phyloP scores from a whole-genome alignment of 805 yeast genomes.

The Phaffomyces opuntiae region DNA sequence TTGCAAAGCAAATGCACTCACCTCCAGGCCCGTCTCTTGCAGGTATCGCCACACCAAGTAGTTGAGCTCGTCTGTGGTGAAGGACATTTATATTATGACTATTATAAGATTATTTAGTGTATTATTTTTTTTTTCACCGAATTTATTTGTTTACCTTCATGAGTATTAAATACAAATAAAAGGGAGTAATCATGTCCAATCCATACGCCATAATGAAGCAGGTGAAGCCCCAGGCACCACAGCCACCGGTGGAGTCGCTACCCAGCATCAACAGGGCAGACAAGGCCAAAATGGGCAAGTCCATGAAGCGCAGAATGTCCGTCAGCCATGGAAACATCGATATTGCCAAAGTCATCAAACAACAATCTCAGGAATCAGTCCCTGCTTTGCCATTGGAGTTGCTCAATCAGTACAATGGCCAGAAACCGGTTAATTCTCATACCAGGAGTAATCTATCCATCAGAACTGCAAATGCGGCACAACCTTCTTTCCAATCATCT shows the following conservation, averaged over 20 bases:
- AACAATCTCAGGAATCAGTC: slow-evolving; percentile 7
- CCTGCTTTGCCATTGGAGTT: slow-evolving; percentile 26
- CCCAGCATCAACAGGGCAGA: slow-evolving; percentile 30
- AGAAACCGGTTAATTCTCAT: neutral
- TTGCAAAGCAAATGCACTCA: slow-evolving; percentile 74
- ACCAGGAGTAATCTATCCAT: no score
- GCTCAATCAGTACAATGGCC: slow-evolving; percentile 11
- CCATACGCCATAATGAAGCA: slow-evolving; percentile 14
- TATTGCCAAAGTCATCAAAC: slow-evolving; percentile 7
- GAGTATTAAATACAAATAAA: neutral
- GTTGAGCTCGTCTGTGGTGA: slow-evolving; percentile 78
- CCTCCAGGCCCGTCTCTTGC: slow-evolving; percentile 74
- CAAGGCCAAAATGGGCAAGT: slow-evolving; percentile 31
- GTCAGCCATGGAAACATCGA: slow-evolving; percentile 26
- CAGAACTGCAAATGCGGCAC: neutral
- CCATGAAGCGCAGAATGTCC: slow-evolving; percentile 39
- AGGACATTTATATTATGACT: slow-evolving; percentile 57
- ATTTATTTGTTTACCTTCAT: neutral
- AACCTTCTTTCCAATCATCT: neutral
- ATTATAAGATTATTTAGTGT: no score
- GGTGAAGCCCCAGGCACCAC: slow-evolving; percentile 4
- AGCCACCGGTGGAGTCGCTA: slow-evolving; percentile 18
- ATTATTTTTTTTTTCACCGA: neutral
- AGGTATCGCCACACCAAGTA: slow-evolving; percentile 89
- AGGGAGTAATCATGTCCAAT: slow-evolving; percentile 5